These are phyloP conservation scores for Populus ilicifolia DNA, from an alignment of 345 rosid genomes.

Conservation along the genomic window DNA sequence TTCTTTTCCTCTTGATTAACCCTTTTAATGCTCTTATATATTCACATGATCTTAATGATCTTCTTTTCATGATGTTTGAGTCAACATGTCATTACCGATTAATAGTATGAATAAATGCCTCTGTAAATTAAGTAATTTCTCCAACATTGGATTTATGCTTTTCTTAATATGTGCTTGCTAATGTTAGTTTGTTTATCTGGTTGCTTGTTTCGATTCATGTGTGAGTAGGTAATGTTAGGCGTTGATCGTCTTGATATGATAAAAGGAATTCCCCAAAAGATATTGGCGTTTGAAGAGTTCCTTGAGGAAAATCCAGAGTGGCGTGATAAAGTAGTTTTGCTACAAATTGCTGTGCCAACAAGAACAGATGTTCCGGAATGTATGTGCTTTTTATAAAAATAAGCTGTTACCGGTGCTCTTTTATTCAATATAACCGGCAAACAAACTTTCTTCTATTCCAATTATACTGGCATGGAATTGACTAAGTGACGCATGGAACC, in stretches of 20 bases:
- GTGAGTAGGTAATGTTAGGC: slow-evolving; percentile 55
- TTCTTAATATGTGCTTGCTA: neutral
- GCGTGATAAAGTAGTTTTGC: slow-evolving; percentile 58
- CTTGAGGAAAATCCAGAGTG: slow-evolving; percentile 59
- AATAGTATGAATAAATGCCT: neutral
- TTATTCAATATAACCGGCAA: neutral
- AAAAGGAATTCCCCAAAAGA: slow-evolving; percentile 62
- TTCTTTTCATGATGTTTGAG: neutral
- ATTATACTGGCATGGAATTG: neutral
- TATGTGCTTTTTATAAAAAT: slow-evolving; percentile 5
- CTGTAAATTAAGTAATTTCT: neutral
- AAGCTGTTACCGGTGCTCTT: neutral
- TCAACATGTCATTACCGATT: neutral
- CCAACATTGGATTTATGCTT: neutral
- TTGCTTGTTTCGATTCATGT: slow-evolving; percentile 13
- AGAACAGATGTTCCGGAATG: slow-evolving; percentile 60
- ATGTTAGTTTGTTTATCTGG: neutral
- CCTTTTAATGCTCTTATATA: neutral
- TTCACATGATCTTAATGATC: neutral
- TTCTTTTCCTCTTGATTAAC: neutral
- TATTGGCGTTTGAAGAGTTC: slow-evolving; percentile 59
- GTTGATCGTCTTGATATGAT: slow-evolving; percentile 70
- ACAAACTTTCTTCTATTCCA: neutral
- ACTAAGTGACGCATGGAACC: neutral
- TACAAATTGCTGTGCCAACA: slow-evolving; percentile 64